Percentiles rank a stretch among this genome's conserved stretches.
phyloP scores from a whole-genome alignment of 2,329 filamentous ascomycete genomes.

The Aspergillus vadensis region DNA sequence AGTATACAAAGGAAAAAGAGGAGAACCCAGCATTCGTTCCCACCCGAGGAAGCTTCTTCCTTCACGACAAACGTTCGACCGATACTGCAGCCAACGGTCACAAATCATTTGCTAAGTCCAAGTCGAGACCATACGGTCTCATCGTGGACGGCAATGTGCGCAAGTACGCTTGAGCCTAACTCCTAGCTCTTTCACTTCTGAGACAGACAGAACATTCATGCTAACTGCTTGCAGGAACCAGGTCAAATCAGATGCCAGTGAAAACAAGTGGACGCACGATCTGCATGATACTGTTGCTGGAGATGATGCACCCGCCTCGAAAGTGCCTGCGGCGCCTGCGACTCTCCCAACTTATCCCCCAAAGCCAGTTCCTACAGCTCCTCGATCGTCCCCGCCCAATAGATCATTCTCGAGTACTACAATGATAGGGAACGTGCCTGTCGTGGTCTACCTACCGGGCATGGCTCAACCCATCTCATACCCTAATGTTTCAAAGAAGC shows the following conservation, averaged over 20 bases:
- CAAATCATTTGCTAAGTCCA: conserved; percentile 56
- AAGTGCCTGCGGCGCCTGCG: conserved; percentile 29
- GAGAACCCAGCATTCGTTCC: conserved; percentile 92
- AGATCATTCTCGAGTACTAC: conserved; percentile 80
- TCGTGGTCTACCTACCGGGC: conserved; percentile 76
- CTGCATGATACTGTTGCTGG: conserved; percentile 72
- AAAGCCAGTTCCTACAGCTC: conserved; percentile 44
- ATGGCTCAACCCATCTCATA: conserved; percentile 73
- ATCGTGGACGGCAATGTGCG: conserved; percentile 47
- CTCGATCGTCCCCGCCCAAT: conserved; percentile 68
- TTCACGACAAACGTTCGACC: conserved; percentile 87
- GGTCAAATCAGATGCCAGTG: conserved; percentile 57
- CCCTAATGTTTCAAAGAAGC: conserved; percentile 76
- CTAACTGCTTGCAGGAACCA: conserved; percentile 43
- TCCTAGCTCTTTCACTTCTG: background rate
- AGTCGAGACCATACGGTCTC: conserved; percentile 58
- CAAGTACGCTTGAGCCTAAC: conserved; percentile 39
- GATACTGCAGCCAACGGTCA: conserved; percentile 78
- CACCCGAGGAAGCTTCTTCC: conserved; percentile 92
- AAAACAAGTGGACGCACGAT: conserved; percentile 86
- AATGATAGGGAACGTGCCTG: conserved; percentile 78
- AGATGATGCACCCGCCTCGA: conserved; percentile 40
- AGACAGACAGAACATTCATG: background rate
- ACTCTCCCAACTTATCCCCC: conserved; percentile 34
- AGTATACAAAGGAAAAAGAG: conserved; percentile 84